phyloP scores from a whole-genome alignment of 176 grass and related monocot species.

The Cymbopogon citratus region DNA sequence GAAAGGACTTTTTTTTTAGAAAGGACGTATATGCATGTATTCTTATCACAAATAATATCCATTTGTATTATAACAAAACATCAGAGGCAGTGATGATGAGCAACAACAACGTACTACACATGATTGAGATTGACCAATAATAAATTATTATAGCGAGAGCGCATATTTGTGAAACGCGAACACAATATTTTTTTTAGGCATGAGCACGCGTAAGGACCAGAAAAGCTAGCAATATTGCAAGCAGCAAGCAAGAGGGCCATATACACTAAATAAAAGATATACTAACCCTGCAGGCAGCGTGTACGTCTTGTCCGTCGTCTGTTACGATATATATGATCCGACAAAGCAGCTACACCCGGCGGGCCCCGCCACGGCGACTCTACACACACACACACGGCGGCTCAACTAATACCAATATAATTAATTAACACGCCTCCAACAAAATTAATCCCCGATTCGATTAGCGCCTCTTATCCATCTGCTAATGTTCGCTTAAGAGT shows the following conservation, averaged over 20 bases:
- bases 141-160: background rate
- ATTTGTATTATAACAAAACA: background rate
- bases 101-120: background rate
- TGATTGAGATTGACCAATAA: conserved; percentile 21
- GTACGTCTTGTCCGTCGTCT: conserved; percentile 32
- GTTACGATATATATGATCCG: conserved; percentile 31
- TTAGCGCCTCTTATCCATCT: conserved; percentile 27
- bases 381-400: background rate
- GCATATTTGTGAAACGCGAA: background rate
- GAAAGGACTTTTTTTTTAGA: no score
- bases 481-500: conserved; percentile 23
- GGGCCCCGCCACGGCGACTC: conserved; percentile 28
- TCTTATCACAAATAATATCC: background rate
- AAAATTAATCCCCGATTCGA: background rate
- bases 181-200: background rate
- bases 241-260: background rate
- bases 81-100: background rate
- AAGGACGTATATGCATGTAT: background rate
- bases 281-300: conserved; percentile 41
- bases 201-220: background rate
- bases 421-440: no score
- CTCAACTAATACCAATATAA: conserved; percentile 30
- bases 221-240: background rate
- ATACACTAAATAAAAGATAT: background rate
- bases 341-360: conserved; percentile 19